Conservation (phyloP, 768 basidiomycete genomes). For the Cystofilobasidium bisporidii region DNA sequence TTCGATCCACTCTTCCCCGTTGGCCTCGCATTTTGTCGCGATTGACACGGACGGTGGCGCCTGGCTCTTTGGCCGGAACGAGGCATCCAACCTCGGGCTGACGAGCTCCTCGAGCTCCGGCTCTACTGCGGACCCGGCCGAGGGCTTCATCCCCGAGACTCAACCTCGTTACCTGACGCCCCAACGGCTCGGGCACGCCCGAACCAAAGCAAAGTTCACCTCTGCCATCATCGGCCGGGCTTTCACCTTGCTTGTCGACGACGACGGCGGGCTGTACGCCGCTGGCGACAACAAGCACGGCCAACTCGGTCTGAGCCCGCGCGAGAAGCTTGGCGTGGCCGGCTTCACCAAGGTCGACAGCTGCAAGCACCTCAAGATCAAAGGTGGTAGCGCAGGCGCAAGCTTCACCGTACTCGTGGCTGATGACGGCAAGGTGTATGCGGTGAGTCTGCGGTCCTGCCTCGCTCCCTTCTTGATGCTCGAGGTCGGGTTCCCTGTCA, state of each 20-base stretch:
- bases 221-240: slow-evolving; percentile 1
- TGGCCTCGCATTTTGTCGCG: slow-evolving; percentile 36
- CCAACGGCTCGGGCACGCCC: background rate
- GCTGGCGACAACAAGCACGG: slow-evolving; percentile 22
- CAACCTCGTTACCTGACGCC: slow-evolving; percentile 2
- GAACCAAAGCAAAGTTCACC: background rate
- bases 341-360: slow-evolving; percentile 33
- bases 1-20: slow-evolving; percentile 54
- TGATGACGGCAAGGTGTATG: slow-evolving; percentile 54
- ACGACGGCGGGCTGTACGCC: slow-evolving; percentile 3
- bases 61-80: slow-evolving; percentile 70
- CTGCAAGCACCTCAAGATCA: slow-evolving; percentile 35
- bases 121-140: background rate
- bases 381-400: slow-evolving; percentile 53
- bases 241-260: slow-evolving; percentile 13
- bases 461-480: no score
- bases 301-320: slow-evolving; percentile 1
- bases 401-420: slow-evolving; percentile 77
- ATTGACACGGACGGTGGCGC: slow-evolving; percentile 54
- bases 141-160: background rate
- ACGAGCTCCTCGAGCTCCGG: background rate
- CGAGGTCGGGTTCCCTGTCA: no score
- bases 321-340: background rate
- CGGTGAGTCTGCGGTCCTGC: slow-evolving; percentile 35
- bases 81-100: background rate